Conservation (phyloP, 345 rosid genomes). For the Syzygium oleosum region DNA sequence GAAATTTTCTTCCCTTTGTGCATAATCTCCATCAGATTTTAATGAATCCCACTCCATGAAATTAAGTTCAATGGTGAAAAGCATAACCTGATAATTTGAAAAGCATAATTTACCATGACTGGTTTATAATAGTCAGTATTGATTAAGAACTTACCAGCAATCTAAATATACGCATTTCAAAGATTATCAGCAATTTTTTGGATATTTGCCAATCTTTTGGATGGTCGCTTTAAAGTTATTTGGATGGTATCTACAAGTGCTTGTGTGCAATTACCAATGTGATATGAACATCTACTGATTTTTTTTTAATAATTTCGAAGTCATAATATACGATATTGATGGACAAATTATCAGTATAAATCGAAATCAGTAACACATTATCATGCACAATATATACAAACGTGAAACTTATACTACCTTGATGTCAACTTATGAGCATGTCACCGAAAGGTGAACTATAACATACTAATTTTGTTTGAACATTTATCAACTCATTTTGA, state of each 20-base stretch:
- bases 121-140: neutral
- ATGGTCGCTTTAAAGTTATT: neutral
- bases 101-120: too few relatives aligned
- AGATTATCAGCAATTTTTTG: neutral
- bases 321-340: neutral
- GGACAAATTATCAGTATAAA: neutral
- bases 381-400: too few relatives aligned
- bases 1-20: neutral
- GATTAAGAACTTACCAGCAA: neutral
- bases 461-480: too few relatives aligned
- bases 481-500: neutral
- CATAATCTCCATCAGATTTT: neutral
- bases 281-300: neutral
- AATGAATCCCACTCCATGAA: neutral
- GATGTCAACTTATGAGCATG: neutral
- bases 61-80: neutral
- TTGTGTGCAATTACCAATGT: accelerated
- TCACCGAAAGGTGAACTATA: neutral
- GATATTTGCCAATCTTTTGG: neutral
- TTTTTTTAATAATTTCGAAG: too few relatives aligned
- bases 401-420: too few relatives aligned
- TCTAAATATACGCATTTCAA: neutral
- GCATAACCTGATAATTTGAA: neutral
- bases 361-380: too few relatives aligned
- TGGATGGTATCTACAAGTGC: neutral